These are phyloP conservation scores for Actinomortierella ambigua DNA, from an alignment of 371 early-diverging fungal genomes.

Conservation along the genomic window DNA sequence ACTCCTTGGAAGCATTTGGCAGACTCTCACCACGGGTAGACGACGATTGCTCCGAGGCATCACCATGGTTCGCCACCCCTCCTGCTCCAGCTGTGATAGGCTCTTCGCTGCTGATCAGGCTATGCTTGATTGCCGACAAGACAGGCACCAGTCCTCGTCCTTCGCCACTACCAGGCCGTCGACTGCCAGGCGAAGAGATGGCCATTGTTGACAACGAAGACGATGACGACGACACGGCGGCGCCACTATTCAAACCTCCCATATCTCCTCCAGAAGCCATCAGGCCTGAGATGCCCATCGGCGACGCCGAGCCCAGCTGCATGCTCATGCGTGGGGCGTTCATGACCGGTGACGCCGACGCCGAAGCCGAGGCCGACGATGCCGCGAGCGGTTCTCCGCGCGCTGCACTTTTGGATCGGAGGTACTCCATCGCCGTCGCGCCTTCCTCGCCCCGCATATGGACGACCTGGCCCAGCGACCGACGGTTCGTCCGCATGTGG, in stretches of 20 bases:
- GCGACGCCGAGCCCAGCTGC: not conserved
- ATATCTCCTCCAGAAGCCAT: constrained; percentile 15
- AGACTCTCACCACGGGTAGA: too few species aligned
- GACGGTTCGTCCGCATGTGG: constrained; percentile 25
- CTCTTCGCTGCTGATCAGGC: too few species aligned
- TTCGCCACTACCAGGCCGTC: too few species aligned
- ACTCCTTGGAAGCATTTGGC: too few species aligned
- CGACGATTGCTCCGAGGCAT: too few species aligned
- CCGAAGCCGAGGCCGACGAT: constrained; percentile 7
- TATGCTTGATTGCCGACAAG: too few species aligned
- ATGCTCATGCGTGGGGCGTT: not conserved
- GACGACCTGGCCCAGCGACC: constrained; percentile 38
- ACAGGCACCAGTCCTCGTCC: too few species aligned
- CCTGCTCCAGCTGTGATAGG: too few species aligned
- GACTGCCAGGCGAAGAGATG: too few species aligned
- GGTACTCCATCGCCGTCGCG: constrained; percentile 37
- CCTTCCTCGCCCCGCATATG: constrained; percentile 37
- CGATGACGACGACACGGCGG: constrained; percentile 6
- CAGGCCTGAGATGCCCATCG: not conserved
- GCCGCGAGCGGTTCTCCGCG: constrained; percentile 31
- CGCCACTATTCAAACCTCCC: constrained; percentile 9
- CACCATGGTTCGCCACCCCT: too few species aligned
- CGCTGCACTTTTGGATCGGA: constrained; percentile 33
- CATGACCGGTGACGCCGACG: constrained; percentile 2
- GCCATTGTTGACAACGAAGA: not conserved